phyloP scores from a whole-genome alignment of 805 yeast species.

The Zygoascus bituminiphila region DNA sequence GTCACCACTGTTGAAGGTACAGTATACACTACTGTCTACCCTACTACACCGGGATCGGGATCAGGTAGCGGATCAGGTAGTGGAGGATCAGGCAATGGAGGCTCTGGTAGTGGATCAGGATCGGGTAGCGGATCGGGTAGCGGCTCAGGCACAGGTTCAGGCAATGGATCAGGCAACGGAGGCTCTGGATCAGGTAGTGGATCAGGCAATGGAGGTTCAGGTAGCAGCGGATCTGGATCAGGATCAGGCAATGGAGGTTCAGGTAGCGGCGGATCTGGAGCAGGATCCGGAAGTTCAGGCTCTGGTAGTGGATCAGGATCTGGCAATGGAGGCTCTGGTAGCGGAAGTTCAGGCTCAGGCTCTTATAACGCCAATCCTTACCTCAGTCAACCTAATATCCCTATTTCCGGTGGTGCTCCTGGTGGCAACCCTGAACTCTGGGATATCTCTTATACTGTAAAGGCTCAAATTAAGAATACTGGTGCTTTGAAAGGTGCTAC shows the following conservation, averaged over 20 bases:
- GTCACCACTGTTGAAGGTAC: background rate
- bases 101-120: background rate
- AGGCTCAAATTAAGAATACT: conserved; percentile 39
- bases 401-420: conserved; percentile 32
- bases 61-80: background rate
- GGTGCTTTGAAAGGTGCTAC: conserved; percentile 41
- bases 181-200: background rate
- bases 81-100: background rate
- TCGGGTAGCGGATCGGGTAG: background rate
- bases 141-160: background rate
- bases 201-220: background rate
- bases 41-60: background rate
- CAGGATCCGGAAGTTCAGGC: background rate
- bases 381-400: background rate
- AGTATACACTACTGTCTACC: background rate
- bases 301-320: background rate
- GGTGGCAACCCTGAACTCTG: conserved; percentile 58
- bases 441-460: conserved; percentile 42
- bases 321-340: background rate
- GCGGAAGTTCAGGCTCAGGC: background rate
- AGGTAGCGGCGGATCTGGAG: background rate
- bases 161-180: background rate
- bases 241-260: background rate
- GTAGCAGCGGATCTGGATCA: background rate
- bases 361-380: background rate